phyloP scores from a whole-genome alignment of 495 filamentous ascomycete genomes.

The Bacidia gigantensis region DNA sequence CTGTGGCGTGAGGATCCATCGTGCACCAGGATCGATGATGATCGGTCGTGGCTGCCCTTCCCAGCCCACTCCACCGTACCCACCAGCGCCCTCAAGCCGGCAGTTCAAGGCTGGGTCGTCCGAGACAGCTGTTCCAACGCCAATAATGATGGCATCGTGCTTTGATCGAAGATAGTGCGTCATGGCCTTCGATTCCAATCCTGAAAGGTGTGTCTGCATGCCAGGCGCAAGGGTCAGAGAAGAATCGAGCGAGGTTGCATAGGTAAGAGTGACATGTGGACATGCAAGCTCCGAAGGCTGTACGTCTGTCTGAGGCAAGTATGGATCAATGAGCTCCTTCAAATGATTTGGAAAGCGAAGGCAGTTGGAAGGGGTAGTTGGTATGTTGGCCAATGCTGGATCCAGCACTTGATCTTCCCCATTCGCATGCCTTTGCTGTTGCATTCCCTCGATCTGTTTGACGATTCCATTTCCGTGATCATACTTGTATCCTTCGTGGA shows the following conservation, averaged over 20 bases:
- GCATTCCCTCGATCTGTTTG: slow-evolving; percentile 15
- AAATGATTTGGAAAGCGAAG: slow-evolving; percentile 32
- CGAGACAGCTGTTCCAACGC: slow-evolving; percentile 66
- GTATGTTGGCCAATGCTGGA: slow-evolving; percentile 10
- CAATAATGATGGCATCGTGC: slow-evolving; percentile 76
- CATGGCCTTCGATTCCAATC: slow-evolving; percentile 71
- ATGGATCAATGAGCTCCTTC: slow-evolving; percentile 34
- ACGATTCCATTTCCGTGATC: slow-evolving; percentile 38
- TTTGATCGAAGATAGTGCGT: slow-evolving; percentile 74
- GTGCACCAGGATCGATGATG: slow-evolving; percentile 56
- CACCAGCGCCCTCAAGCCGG: slow-evolving; percentile 45
- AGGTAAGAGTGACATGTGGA: slow-evolving; percentile 63
- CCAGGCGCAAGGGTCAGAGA: slow-evolving; percentile 61
- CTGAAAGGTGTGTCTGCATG: slow-evolving; percentile 64
- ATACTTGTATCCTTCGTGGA: slow-evolving; percentile 39
- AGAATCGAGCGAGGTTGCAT: slow-evolving; percentile 79
- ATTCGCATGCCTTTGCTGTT: background rate
- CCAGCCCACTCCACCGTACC: slow-evolving; percentile 36
- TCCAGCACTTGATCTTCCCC: slow-evolving; percentile 11
- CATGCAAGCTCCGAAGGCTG: slow-evolving; percentile 21
- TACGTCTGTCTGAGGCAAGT: slow-evolving; percentile 27
- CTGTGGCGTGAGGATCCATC: slow-evolving; percentile 49
- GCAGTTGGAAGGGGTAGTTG: slow-evolving; percentile 28
- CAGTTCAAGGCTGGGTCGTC: slow-evolving; percentile 81
- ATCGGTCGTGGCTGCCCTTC: slow-evolving; percentile 63